Base-by-base conservation (phyloP, 2,329 filamentous ascomycete species). In the Botrytis tulipae region DNA sequence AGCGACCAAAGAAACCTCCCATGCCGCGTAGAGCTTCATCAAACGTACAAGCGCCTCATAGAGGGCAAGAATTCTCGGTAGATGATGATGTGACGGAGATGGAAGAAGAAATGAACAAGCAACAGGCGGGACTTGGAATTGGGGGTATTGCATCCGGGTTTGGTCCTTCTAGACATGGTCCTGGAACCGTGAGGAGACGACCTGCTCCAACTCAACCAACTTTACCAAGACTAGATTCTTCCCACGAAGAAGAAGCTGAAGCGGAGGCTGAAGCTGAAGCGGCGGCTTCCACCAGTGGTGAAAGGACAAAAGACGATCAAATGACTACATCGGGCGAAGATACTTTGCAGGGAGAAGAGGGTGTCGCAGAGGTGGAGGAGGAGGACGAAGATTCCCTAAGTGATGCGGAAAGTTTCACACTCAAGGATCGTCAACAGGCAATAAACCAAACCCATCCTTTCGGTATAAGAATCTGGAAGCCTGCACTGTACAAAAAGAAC, bases 381-480 rank as follows among this genome's bases (percentile, higher is more conserved):
- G 83, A 84, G 76, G 82, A 84, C 76, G 82, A 83, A 51, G 88
- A 88, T 65, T 88, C 88, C 60, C 80, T 95, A 70, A 98, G 95
- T 82, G 96, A 98, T 78, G 93, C 96, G 1, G 96, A 98, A 84
- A 98, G 95, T 84, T 99, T 99, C 82, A 99, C 96, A 0, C 88
- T 99, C 78, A 97, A 97, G 82, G 96, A 99, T 82, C 90, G 96
- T 73, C 96, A 99, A 83, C 91, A 97, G 82, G 96, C 96, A 77
- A 99, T 99, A 86, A 99, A 99, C 84, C 92, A 97, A 82, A 99
- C 96, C 0, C 96, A 99, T 86, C 96, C 96, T 0, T 99, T 99
- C 79, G 96, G 96, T 86, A 98, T 99, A 81, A 91, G 97, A 82
- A 93, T 99, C 76, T 99, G 96, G 96, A 99, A 99, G 83, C 96